These are phyloP conservation scores for Thymus mandschuricus DNA, from an alignment of 257 asterid genomes.

Conservation along the genomic window DNA sequence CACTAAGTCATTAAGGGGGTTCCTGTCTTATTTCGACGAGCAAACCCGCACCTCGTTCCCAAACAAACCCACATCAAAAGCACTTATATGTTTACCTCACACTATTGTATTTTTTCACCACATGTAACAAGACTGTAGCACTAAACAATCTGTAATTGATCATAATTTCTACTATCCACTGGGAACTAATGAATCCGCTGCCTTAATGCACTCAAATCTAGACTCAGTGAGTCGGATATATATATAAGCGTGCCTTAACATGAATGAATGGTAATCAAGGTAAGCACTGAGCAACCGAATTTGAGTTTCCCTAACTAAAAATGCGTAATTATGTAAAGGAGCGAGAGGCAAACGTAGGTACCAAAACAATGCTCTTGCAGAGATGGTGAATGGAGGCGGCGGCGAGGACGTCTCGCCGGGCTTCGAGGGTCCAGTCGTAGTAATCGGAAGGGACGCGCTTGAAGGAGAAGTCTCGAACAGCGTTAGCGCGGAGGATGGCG, in stretches of 20 bases:
- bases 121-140: not conserved
- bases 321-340: too few relatives aligned
- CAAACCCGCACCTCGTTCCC: too few relatives aligned
- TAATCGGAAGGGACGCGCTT: conserved; percentile 82
- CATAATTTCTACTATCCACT: not conserved
- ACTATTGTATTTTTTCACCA: too few relatives aligned
- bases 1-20: too few relatives aligned
- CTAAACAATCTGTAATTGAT: not conserved
- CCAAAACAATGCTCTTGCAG: conserved; percentile 99
- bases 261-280: not conserved
- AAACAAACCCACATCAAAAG: too few relatives aligned
- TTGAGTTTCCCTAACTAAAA: not conserved
- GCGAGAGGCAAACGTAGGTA: conserved; percentile 25
- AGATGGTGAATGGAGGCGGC: conserved; percentile 91
- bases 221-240: too few relatives aligned
- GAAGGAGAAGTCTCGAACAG: conserved; percentile 69
- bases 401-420: conserved; percentile 73
- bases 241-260: not conserved
- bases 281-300: conserved; percentile 20
- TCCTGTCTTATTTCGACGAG: too few relatives aligned
- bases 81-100: too few relatives aligned
- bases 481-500: conserved; percentile 55
- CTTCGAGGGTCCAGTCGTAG: conserved; percentile 75
- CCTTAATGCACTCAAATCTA: not conserved
- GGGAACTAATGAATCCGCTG: not conserved